Evolutionary conservation across 208 protist species (phyloP).

Genomic region (Leishmania major): DNA sequence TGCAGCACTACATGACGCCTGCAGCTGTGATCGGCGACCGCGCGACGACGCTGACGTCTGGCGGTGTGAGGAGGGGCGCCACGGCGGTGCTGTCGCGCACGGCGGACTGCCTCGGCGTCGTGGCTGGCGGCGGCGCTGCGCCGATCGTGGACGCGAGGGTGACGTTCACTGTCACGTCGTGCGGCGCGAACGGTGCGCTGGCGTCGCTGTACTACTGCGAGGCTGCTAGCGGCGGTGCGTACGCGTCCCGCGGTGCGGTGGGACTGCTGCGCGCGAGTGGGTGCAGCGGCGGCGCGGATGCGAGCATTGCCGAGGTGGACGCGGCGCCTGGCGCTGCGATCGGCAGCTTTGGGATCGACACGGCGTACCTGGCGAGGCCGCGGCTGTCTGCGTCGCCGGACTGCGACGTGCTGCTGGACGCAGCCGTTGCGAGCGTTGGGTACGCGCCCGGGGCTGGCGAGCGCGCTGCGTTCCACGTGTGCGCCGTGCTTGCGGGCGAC

Average conservation of each 20-base stretch:
- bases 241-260: constrained; percentile 45
- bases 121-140: constrained; percentile 27
- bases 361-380: constrained; percentile 31
- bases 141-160: constrained; percentile 28
- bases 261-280: constrained; percentile 40
- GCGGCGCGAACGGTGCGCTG: constrained; percentile 30
- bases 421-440: constrained; percentile 27
- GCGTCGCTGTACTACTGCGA: constrained; percentile 67
- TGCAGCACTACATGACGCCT: constrained; percentile 66
- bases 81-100: constrained; percentile 39
- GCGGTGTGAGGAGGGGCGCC: constrained; percentile 16
- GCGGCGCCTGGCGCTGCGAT: constrained; percentile 40
- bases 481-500: constrained; percentile 35
- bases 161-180: constrained; percentile 42
- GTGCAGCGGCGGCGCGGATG: constrained; percentile 34
- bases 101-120: constrained; percentile 34
- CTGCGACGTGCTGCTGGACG: constrained; percentile 32
- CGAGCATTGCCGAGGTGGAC: constrained; percentile 40
- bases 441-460: constrained; percentile 50
- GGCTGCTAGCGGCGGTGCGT: constrained; percentile 35
- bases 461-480: constrained; percentile 57
- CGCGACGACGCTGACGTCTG: constrained; percentile 40
- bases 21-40: constrained; percentile 47
- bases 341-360: constrained; percentile 49
- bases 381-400: constrained; percentile 35